These are phyloP conservation scores for Globisporangium nodosum DNA, from an alignment of 352 stramenopile species.

Conservation along the genomic window DNA sequence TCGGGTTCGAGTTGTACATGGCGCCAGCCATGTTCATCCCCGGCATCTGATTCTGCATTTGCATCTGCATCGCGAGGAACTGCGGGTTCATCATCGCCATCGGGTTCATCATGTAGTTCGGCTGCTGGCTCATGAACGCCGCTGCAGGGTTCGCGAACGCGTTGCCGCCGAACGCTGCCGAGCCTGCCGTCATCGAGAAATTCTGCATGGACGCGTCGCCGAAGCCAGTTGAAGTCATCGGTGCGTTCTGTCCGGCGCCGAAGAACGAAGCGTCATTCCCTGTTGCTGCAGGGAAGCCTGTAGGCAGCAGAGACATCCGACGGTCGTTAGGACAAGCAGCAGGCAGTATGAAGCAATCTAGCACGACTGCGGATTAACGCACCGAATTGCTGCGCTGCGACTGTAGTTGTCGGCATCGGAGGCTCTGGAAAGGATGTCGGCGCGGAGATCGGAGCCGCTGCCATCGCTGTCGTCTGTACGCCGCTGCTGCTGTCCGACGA, in stretches of 20 bases:
- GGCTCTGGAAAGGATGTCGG: slow-evolving; percentile 42
- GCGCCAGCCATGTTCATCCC: slow-evolving; percentile 31
- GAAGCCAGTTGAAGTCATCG: slow-evolving; percentile 19
- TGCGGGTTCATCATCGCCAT: slow-evolving; percentile 53
- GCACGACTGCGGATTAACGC: neutral
- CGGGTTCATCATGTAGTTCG: slow-evolving; percentile 43
- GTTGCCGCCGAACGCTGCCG: slow-evolving; percentile 23
- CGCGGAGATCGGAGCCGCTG: slow-evolving; percentile 3
- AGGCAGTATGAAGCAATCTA: neutral
- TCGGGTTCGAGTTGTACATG: slow-evolving; percentile 36
- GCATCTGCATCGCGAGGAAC: slow-evolving; percentile 53
- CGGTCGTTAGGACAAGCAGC: neutral
- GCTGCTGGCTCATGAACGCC: slow-evolving; percentile 30
- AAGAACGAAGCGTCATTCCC: slow-evolving; percentile 7
- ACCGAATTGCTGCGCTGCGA: slow-evolving; percentile 9
- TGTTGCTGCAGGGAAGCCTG: slow-evolving; percentile 1
- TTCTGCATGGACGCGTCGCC: slow-evolving; percentile 13
- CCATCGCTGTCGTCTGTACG: neutral
- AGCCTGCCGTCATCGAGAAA: slow-evolving; percentile 11
- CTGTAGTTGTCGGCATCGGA: slow-evolving; percentile 21
- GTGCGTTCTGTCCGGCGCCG: slow-evolving; percentile 4
- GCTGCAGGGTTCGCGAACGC: slow-evolving; percentile 21
- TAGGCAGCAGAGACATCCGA: neutral
- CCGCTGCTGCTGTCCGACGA: neutral
- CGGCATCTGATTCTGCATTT: slow-evolving; percentile 40